phyloP scores from a whole-genome alignment of 2,329 filamentous ascomycete species.

The Beauveria medogensis region DNA sequence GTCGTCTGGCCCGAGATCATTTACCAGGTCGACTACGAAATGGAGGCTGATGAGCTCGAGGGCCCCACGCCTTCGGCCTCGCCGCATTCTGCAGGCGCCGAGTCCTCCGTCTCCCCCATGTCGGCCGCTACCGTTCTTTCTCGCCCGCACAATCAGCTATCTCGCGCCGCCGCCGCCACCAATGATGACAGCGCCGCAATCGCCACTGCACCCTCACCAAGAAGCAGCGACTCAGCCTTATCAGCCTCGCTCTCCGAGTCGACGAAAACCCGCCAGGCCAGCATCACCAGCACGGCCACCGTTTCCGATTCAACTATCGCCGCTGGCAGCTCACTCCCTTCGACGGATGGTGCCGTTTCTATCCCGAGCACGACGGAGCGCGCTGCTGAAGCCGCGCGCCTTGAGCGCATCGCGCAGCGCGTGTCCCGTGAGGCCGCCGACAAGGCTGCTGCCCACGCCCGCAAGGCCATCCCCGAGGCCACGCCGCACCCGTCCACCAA shows the following conservation, averaged over 20 bases:
- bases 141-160: conserved; percentile 5
- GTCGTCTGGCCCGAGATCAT: conserved; percentile 77
- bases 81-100: conserved; percentile 22
- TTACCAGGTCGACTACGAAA: conserved; percentile 65
- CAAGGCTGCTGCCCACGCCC: conserved; percentile 47
- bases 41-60: conserved; percentile 56
- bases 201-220: conserved; percentile 12
- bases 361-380: conserved; percentile 42
- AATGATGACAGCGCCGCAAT: not conserved
- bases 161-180: not conserved
- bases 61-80: conserved; percentile 17
- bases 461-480: conserved; percentile 38
- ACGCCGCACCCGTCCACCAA: conserved; percentile 51
- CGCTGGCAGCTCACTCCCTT: conserved; percentile 10
- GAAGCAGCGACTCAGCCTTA: not conserved
- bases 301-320: not conserved
- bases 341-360: conserved; percentile 16
- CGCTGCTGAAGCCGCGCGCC: conserved; percentile 53
- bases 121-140: not conserved
- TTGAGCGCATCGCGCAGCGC: conserved; percentile 49
- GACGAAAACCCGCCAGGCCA: conserved; percentile 15
- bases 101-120: conserved; percentile 13
- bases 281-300: conserved; percentile 12
- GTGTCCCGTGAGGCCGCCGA: conserved; percentile 47
- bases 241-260: conserved; percentile 1